Base-by-base conservation (phyloP, 805 yeast species). In the Candida insectalens region DNA sequence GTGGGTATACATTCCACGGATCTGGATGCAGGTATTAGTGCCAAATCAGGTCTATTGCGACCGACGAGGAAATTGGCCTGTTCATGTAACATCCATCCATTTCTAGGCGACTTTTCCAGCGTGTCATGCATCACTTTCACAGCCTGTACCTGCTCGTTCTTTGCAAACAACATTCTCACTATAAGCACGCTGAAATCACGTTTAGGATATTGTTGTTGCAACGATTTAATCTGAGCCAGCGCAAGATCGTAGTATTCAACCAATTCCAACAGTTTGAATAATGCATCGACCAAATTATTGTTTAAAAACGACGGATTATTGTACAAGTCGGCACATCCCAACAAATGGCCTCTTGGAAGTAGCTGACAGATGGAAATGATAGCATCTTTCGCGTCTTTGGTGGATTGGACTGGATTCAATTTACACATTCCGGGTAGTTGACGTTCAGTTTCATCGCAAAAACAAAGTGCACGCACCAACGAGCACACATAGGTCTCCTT, bases 1-100 rank as follows among this genome's bases (percentile, higher is more conserved):
- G 83, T 64, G 0, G 95, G 95, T n/a, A 82, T 62, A 2, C 81
- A 63, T 33, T 69, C 63, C 14, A 81, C 75, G 4, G 87, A 71
- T 18, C 71, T 63, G 14, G 65, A 57, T 0, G 94, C 81, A 7
- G 78, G 57, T 16, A 63, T 55, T 13, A 73, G 51, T 0, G 95
- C 94, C 28, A 71, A 50, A 26, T 65, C 69, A 13, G 65, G 60
- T n/a, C 72, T 48, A 18, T 61, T 54, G 49, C 77, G 79, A 6
- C 67, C 48, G 4, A 78, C 55, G 35, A 84, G 60, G 46, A 77
- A 82, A 42, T 67, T 64, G 1, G 81, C 74, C 54, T 84, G 94
- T 42, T 71, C 69, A 10, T 68, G 59, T 19, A 81, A 56, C 40
- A 80, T 55, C 36, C 71, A 58, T 1, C 81, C 77, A 44, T 73